These are phyloP conservation scores for Pugionium cornutum DNA, from an alignment of 345 rosid species.

Conservation along the genomic window DNA sequence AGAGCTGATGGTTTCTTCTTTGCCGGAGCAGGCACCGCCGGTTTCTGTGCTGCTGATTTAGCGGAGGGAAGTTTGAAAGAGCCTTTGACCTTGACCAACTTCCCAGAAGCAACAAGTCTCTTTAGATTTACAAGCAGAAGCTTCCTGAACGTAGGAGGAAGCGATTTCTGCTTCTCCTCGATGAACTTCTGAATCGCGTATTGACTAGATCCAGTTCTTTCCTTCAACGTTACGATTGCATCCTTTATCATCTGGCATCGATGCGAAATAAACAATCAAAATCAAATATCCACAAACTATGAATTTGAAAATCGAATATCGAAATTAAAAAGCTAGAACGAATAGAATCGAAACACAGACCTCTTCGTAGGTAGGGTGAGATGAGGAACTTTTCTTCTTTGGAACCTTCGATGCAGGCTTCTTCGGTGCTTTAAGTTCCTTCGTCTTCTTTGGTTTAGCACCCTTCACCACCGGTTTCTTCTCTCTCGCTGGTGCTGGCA, in stretches of 20 bases:
- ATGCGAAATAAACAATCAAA: neutral
- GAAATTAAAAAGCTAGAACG: neutral
- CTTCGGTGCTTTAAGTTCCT: conserved; percentile 53
- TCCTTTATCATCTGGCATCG: conserved; percentile 70
- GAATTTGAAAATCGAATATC: neutral
- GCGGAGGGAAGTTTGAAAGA: conserved; percentile 69
- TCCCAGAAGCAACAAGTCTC: conserved; percentile 65
- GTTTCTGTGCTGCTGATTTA: conserved; percentile 35
- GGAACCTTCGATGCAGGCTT: conserved; percentile 40
- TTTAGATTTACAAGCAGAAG: conserved; percentile 62
- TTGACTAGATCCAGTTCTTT: conserved; percentile 88
- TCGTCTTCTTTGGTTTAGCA: conserved; percentile 48
- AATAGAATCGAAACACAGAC: conserved; percentile 19
- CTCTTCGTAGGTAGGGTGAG: conserved; percentile 81
- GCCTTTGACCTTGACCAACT: conserved; percentile 67
- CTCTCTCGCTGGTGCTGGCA: conserved; percentile 36
- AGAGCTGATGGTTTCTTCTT: conserved; percentile 32
- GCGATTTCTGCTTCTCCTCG: conserved; percentile 70
- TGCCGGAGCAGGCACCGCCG: conserved; percentile 32
- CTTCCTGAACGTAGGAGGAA: conserved; percentile 67
- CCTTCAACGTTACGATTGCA: conserved; percentile 67
- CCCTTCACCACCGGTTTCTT: conserved; percentile 45
- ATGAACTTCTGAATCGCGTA: conserved; percentile 79
- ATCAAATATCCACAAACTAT: neutral
- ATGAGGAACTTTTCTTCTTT: conserved; percentile 42